phyloP scores from a whole-genome alignment of 2,329 filamentous ascomycete genomes.

The Teratosphaeria destructans region DNA sequence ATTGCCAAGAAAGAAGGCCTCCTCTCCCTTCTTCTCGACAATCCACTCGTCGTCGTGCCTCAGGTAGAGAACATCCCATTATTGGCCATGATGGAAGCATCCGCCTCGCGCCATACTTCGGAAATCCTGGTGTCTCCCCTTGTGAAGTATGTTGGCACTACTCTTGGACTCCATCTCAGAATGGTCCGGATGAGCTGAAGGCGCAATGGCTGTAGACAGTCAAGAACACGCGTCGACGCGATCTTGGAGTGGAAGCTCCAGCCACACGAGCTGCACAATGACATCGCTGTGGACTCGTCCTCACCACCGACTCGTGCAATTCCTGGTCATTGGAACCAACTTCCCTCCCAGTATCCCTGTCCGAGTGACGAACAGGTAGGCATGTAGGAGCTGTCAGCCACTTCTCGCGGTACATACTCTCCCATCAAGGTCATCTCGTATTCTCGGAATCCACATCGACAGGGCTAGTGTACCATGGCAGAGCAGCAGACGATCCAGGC shows the following conservation, averaged over 20 bases:
- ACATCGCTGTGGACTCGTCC: not conserved
- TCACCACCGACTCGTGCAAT: not conserved
- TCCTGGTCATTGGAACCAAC: not conserved
- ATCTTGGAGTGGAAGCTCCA: not conserved
- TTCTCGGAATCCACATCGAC: not conserved
- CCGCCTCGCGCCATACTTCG: no score
- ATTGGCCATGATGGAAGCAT: no score
- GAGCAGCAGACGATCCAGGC: constrained; percentile 37
- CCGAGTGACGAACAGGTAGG: not conserved
- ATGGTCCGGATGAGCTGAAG: no score
- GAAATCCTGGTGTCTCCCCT: no score
- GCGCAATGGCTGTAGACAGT: no score
- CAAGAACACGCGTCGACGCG: not conserved
- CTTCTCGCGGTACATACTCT: not conserved
- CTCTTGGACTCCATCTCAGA: no score
- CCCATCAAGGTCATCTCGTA: not conserved
- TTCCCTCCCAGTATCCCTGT: not conserved
- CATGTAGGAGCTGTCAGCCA: not conserved
- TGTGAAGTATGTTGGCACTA: no score
- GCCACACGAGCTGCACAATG: constrained; percentile 4
- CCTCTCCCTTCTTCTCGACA: no score
- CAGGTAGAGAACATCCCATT: no score
- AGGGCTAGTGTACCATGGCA: constrained; percentile 4
- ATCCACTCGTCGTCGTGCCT: no score
- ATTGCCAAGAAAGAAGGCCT: no score